Percentiles rank a stretch among this genome's conserved stretches.
These are phyloP conservation scores for Linderniella brevidens DNA, from an alignment of 257 asterid species.

Conservation along the genomic window DNA sequence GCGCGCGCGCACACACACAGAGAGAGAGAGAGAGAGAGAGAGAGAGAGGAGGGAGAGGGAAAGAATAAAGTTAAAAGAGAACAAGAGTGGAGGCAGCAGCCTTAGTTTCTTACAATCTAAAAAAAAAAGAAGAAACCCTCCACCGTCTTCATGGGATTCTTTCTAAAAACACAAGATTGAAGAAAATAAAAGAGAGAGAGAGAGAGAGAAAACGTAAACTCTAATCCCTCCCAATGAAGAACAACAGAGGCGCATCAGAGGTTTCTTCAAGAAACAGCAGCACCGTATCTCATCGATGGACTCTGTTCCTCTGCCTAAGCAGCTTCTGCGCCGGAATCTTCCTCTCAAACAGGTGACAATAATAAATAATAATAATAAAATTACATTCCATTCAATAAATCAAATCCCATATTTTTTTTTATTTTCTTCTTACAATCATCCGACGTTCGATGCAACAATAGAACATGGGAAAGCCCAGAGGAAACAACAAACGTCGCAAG, in stretches of 20 bases:
- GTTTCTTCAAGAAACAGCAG: slow-evolving; percentile 53
- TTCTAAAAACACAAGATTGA: slow-evolving; percentile 7
- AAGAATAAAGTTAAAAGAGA: slow-evolving; percentile 26
- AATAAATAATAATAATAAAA: background rate
- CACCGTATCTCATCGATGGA: slow-evolving; percentile 44
- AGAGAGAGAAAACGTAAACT: too few relatives aligned
- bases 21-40: slow-evolving; percentile 8
- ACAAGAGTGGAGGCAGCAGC: slow-evolving; percentile 19
- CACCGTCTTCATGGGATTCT: slow-evolving; percentile 18
- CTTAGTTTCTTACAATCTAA: slow-evolving; percentile 12
- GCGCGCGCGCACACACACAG: slow-evolving; percentile 1
- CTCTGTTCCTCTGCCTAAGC: slow-evolving; percentile 57
- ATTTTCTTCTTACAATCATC: too few relatives aligned
- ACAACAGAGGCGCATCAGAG: slow-evolving; percentile 4
- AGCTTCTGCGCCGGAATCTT: slow-evolving; percentile 67
- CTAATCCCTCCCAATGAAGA: background rate
- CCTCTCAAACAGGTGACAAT: slow-evolving; percentile 61
- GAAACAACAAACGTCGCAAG: slow-evolving; percentile 43
- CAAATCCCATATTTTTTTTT: slow-evolving; percentile 2
- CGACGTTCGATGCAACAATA: slow-evolving; percentile 13
- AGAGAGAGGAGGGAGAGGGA: slow-evolving; percentile 16
- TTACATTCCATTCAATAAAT: background rate
- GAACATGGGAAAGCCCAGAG: slow-evolving; percentile 56
- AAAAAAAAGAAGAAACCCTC: too few relatives aligned
- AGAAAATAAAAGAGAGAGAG: too few relatives aligned